Conservation (phyloP, 208 protist species). For the Crithidia sp. region DNA sequence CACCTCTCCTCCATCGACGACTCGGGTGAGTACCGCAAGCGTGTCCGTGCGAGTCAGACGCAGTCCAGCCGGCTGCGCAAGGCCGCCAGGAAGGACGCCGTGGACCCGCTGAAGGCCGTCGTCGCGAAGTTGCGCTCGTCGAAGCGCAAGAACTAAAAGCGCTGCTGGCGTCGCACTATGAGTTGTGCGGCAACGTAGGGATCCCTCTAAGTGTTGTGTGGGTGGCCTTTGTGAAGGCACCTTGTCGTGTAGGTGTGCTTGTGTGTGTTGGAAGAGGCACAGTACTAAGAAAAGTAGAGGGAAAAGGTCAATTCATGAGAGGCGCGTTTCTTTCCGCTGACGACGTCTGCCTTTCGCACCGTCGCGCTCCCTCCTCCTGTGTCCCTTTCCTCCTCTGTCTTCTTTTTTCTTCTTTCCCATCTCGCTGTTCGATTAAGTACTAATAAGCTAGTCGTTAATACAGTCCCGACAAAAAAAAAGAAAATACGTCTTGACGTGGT, state of each 20-base stretch:
- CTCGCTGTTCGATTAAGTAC: slow-evolving; percentile 23
- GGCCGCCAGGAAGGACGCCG: slow-evolving; percentile 36
- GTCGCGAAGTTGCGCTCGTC: slow-evolving; percentile 56
- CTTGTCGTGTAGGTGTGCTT: no score
- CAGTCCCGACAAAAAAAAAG: neutral
- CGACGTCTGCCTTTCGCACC: no score
- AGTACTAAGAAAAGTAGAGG: no score
- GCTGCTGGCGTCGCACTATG: no score
- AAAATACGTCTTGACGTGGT: no score
- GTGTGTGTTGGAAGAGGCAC: no score
- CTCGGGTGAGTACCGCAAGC: slow-evolving; percentile 69
- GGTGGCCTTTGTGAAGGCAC: no score
- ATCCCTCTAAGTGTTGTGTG: no score
- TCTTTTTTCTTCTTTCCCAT: slow-evolving; percentile 22
- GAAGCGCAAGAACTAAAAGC: slow-evolving; percentile 42
- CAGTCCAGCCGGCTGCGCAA: slow-evolving; percentile 43
- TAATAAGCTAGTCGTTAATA: neutral
- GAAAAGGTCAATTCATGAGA: no score
- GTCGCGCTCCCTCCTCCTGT: no score
- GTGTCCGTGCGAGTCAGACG: slow-evolving; percentile 68
- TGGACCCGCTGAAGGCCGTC: slow-evolving; percentile 69
- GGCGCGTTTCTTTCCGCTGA: no score
- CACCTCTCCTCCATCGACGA: slow-evolving; percentile 68
- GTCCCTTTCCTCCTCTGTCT: neutral
- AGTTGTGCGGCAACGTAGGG: neutral